A percentile compares a stretch with the other conserved stretches of the same genome.
Conservation (phyloP, 2,329 filamentous ascomycete species). For the Biscogniauxia marginata region DNA sequence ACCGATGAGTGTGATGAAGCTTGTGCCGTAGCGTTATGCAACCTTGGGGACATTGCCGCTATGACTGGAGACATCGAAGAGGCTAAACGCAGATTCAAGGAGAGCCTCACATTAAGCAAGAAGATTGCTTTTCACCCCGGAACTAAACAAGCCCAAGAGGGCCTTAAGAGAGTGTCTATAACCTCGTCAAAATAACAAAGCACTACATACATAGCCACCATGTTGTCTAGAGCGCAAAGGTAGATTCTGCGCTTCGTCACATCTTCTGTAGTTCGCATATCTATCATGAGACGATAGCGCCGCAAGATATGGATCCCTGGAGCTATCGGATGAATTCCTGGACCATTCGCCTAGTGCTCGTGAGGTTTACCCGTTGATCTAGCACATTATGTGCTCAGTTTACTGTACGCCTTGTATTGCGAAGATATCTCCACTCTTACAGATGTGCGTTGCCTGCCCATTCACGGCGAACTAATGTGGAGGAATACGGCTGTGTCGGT, state of each 20-base stretch:
- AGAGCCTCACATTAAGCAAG: constrained; percentile 63
- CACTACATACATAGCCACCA: neutral
- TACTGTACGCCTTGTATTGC: neutral
- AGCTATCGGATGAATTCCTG: neutral
- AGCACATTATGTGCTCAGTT: too few species aligned
- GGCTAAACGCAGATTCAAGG: constrained; percentile 66
- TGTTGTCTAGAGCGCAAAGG: neutral
- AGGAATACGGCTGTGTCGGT: neutral
- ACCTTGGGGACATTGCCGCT: constrained; percentile 79
- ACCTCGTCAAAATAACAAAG: constrained; percentile 3
- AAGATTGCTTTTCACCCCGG: constrained; percentile 53
- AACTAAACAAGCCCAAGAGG: constrained; percentile 51
- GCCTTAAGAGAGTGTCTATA: constrained; percentile 38
- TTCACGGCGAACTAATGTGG: neutral
- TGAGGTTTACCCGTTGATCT: neutral
- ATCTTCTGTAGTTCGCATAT: too few species aligned
- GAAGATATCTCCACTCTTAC: neutral
- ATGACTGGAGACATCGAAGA: constrained; percentile 65
- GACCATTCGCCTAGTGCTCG: neutral
- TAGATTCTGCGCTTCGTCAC: too few species aligned
- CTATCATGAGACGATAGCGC: too few species aligned
- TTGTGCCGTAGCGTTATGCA: constrained; percentile 81
- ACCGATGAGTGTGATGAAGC: constrained; percentile 80
- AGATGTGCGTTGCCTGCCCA: neutral
- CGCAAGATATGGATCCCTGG: too few species aligned